Percentiles rank a stretch among this genome's conserved stretches.
Evolutionary conservation across 345 rosid species (phyloP).

Genomic region (Psidium friedrichsthalianum): DNA sequence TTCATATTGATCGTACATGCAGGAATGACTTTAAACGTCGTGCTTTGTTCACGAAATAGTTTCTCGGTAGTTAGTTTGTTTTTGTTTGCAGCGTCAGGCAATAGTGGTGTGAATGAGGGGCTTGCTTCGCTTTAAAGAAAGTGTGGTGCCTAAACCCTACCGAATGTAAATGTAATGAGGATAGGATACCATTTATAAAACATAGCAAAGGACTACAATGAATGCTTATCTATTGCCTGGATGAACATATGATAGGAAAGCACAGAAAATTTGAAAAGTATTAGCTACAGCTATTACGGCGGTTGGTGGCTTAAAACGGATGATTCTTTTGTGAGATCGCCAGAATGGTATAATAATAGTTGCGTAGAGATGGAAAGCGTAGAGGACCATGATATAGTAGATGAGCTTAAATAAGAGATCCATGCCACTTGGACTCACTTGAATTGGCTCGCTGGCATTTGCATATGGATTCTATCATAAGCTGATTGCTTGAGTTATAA

Average conservation of each 20-base stretch:
- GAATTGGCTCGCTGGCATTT: not conserved
- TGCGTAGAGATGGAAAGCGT: not conserved
- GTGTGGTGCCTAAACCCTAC: not conserved
- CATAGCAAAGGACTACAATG: not conserved
- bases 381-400: not conserved
- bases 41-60: not conserved
- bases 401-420: not conserved
- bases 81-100: not conserved
- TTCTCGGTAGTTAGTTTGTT: not conserved
- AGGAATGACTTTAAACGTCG: not conserved
- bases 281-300: not conserved
- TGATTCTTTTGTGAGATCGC: not conserved
- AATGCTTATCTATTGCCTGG: not conserved
- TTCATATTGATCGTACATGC: not conserved
- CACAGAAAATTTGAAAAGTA: not conserved
- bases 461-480: not conserved
- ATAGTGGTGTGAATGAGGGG: not conserved
- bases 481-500: not conserved
- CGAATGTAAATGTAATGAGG: not conserved
- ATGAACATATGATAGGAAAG: not conserved
- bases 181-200: not conserved
- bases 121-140: not conserved
- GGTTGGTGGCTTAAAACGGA: not conserved
- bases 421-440: not conserved
- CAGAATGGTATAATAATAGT: not conserved